Base-by-base conservation (phyloP, 139 green algal species). In the Picochlorum sp. region DNA sequence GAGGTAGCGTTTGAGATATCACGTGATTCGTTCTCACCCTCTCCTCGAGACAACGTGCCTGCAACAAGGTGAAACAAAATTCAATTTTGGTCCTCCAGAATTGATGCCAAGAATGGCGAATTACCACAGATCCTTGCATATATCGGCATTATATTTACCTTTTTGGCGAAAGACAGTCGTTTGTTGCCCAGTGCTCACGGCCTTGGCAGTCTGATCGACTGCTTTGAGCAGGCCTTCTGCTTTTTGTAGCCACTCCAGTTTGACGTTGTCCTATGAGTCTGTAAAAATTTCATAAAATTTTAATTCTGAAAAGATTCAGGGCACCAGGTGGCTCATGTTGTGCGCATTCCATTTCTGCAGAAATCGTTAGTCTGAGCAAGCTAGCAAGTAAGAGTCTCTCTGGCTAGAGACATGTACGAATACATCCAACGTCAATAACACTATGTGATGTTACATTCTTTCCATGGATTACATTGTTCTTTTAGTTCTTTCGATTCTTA, bases 401-500 rank as follows among this genome's bases (percentile, higher is more conserved):
- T 30, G 28, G 28, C 28, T 30, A 30, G 28, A 30, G 28, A 30
- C 28, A 30, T 5, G 28, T 30, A 30, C 28, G 28, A 7, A 7
- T 7, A 30, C 28, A 30, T 30, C 28, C 28, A 30, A 30, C 28
- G 28, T 30, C 0, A 30, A 30, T 30, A 30, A 30, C 28, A 30
- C 4, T 30, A 30, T 30, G 28, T 11, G 34, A 11, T 41, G 8
- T 41, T 41, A 41, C 34, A 41, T 62, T 34, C 34, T 41, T 23
- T 65, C 21, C n/a, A 31, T 41, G 16, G 21, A 49, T 66, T 58
- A 30, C 28, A 30, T 30, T 30, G 28, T 30, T 30, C 28, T 30
- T 30, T 30, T 30, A 99, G 71, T 97, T 98, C 54, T 94, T 87
- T 15, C 94, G 74, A 52, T 85, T 84, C 14, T 82, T 78, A 73